These are phyloP conservation scores for Thelonectria blattea DNA, from an alignment of 2,329 filamentous ascomycete species.

Conservation along the genomic window DNA sequence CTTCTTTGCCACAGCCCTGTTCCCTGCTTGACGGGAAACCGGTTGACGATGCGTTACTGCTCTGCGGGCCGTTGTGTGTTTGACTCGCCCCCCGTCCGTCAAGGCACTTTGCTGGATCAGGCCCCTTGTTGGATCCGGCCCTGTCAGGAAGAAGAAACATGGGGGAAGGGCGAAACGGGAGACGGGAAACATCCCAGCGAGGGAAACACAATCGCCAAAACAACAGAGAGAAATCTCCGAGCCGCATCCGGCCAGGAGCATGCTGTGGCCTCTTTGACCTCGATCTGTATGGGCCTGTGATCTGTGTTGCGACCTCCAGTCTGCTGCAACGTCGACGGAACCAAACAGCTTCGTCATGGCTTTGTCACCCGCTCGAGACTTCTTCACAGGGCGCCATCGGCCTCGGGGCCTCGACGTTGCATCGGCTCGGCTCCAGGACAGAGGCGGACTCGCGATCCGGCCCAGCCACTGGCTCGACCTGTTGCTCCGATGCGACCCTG, in stretches of 20 bases:
- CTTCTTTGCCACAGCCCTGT: constrained; percentile 14
- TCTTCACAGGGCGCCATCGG: constrained; percentile 31
- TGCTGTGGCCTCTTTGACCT: constrained; percentile 24
- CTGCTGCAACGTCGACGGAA: constrained; percentile 23
- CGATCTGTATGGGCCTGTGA: constrained; percentile 30
- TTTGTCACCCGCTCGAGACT: constrained; percentile 32
- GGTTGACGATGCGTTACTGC: constrained; percentile 23
- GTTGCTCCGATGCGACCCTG: constrained; percentile 36
- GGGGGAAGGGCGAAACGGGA: not conserved
- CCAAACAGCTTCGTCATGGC: constrained; percentile 33
- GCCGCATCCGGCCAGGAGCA: constrained; percentile 35
- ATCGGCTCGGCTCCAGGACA: constrained; percentile 28
- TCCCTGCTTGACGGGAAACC: constrained; percentile 17
- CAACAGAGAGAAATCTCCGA: constrained; percentile 36
- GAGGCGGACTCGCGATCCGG: constrained; percentile 23
- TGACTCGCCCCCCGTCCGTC: constrained; percentile 19
- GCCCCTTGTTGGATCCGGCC: constrained; percentile 9
- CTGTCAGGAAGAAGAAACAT: constrained; percentile 14
- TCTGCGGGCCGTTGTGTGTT: constrained; percentile 16
- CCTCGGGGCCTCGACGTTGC: constrained; percentile 28
- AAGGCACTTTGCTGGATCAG: not conserved
- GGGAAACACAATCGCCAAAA: constrained; percentile 26
- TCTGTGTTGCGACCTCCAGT: constrained; percentile 27
- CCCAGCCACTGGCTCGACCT: constrained; percentile 21
- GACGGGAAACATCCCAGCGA: constrained; percentile 21